Evolutionary conservation across 768 basidiomycete species (phyloP), one percentile per base, ranked within the genome.

Genomic region (Clavaria fumosa): DNA sequence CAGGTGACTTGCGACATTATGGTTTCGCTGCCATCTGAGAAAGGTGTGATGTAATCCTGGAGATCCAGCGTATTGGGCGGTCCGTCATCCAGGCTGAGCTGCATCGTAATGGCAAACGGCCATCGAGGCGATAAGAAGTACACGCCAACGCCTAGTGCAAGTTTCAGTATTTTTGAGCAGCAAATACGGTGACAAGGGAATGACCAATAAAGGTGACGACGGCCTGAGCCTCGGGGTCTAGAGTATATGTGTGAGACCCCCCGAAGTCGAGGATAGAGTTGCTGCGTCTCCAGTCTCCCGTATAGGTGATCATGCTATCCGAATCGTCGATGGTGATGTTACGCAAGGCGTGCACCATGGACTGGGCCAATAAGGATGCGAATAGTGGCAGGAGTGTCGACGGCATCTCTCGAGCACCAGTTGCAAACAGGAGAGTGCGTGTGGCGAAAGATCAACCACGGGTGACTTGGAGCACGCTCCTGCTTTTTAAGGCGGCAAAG

Each of bases 171-270:
- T 3, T 10, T 14, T 6, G n/a, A 10, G 17, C n/a, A 2, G 6
- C 6, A 34, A 15, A 7, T 5, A 9, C 3, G 20, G 11, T 4
- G 21, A 33, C 17, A 32, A 20, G 3, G 19, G 15, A n/a, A 3
- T 18, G 5, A 40, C 39, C 39, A 19, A 23, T 40, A 23, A 40
- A 40, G 12, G 31, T 34, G 31, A 34, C 30, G 9, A 24, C 10
- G 12, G 39, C 31, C 3, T 21, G 33, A 18, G 39, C 31, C 18
- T 23, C 15, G 15, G 21, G 17, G 31, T 40, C 33, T 17, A 23
- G 15, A 18, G 32, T 40, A 24, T 34, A 34, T 3, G 31, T 20
- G 12, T 34, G 31, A 34, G n/a, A 9, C 3, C 39, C 39, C 3
- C 27, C 21, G 19, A 11, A 6, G 15, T 27, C 39, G 7, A 40